These are phyloP conservation scores for Lachnellula subtilissima DNA, from an alignment of 2,329 filamentous ascomycete genomes.

Conservation along the genomic window DNA sequence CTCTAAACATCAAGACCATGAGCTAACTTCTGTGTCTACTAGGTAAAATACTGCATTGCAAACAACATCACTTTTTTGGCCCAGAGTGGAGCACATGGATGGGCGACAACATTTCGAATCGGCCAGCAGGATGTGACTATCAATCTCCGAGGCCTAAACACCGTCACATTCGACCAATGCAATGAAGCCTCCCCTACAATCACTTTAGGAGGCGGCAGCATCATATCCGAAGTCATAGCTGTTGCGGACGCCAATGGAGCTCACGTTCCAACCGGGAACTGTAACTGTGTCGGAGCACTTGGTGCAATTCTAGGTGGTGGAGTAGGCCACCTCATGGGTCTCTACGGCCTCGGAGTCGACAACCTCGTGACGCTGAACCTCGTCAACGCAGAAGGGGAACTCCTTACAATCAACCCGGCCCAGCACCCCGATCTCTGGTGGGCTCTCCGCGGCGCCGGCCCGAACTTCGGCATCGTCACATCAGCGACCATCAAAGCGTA, in stretches of 20 bases:
- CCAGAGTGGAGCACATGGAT: constrained; percentile 1
- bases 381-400: background rate
- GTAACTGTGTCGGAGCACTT: background rate
- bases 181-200: background rate
- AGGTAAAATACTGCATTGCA: background rate
- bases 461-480: constrained; percentile 1
- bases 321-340: background rate
- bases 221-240: background rate
- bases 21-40: background rate
- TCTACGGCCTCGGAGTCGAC: background rate
- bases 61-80: background rate
- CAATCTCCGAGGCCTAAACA: background rate
- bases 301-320: background rate
- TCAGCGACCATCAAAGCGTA: background rate
- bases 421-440: background rate
- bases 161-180: background rate
- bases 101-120: background rate
- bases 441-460: background rate
- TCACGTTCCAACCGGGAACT: background rate
- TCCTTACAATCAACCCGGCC: background rate
- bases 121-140: background rate
- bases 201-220: background rate
- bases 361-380: background rate
- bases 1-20: background rate
- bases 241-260: background rate